A percentile compares a stretch with the other conserved stretches of the same genome.
Conservation (phyloP, 306 rosid genomes). For the Malus sylvestris region DNA sequence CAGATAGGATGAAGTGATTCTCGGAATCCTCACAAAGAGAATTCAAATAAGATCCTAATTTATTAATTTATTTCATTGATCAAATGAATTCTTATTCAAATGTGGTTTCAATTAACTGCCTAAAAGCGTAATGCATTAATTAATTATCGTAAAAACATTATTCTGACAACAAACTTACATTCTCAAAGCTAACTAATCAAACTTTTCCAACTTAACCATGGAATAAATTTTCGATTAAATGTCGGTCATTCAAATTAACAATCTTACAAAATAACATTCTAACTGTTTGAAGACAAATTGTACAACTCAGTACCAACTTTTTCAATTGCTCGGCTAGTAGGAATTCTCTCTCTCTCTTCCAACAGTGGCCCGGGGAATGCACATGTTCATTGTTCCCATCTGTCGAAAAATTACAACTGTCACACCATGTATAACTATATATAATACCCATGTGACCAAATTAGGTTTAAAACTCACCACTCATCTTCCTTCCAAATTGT, state of each 20-base stretch:
- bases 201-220: background rate
- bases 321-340: background rate
- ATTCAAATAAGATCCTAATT: no score
- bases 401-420: constrained; percentile 25
- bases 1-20: no score
- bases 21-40: no score
- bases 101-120: background rate
- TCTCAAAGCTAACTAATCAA: background rate
- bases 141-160: no score
- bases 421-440: background rate
- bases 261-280: background rate
- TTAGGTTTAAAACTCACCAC: constrained; percentile 3
- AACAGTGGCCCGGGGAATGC: constrained; percentile 33
- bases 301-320: background rate
- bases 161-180: background rate
- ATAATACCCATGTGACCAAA: constrained; percentile 8
- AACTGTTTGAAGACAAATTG: background rate
- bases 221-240: background rate
- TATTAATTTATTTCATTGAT: no score
- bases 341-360: background rate
- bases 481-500: background rate
- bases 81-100: background rate
- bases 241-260: no score
- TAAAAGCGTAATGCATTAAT: background rate
- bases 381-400: constrained; percentile 32